These are phyloP conservation scores for Thalassiosira delicatula DNA, from an alignment of 352 stramenopile genomes.

Conservation along the genomic window DNA sequence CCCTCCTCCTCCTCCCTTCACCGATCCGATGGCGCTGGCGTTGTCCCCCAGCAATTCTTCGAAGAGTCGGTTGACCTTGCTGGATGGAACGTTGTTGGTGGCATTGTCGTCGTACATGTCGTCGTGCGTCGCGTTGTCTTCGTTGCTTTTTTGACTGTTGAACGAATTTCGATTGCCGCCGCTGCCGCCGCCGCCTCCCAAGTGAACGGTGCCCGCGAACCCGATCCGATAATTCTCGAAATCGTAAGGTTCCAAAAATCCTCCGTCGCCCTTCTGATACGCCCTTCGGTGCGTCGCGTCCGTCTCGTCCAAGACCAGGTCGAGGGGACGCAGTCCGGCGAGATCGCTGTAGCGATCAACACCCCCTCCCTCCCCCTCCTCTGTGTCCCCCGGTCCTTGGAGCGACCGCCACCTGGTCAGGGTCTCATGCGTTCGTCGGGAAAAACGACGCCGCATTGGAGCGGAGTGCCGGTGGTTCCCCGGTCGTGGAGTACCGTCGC, in stretches of 20 bases:
- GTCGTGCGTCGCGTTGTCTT: constrained; percentile 3
- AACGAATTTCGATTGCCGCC: no score
- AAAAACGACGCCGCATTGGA: no score
- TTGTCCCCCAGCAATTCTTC: constrained; percentile 44
- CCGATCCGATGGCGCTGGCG: constrained; percentile 23
- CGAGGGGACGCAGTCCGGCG: constrained; percentile 11
- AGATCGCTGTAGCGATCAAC: no score
- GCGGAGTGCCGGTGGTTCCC: no score
- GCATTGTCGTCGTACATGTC: constrained; percentile 11
- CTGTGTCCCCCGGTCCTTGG: neutral
- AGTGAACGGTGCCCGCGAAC: no score
- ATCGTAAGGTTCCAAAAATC: constrained; percentile 53
- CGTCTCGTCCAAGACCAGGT: constrained; percentile 15
- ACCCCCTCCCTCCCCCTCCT: no score
- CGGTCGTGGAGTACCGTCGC: no score
- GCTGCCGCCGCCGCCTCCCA: no score
- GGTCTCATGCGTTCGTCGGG: constrained; percentile 3
- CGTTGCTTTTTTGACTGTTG: constrained; percentile 2
- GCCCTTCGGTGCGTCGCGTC: neutral
- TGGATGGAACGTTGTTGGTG: neutral
- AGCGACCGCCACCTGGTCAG: constrained; percentile 4
- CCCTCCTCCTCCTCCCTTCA: neutral
- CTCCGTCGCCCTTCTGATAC: constrained; percentile 36
- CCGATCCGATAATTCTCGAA: constrained; percentile 36
- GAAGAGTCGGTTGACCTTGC: constrained; percentile 22